These are phyloP conservation scores for Tetracladium maxilliforme DNA, from an alignment of 2,329 filamentous ascomycete species.

Conservation along the genomic window DNA sequence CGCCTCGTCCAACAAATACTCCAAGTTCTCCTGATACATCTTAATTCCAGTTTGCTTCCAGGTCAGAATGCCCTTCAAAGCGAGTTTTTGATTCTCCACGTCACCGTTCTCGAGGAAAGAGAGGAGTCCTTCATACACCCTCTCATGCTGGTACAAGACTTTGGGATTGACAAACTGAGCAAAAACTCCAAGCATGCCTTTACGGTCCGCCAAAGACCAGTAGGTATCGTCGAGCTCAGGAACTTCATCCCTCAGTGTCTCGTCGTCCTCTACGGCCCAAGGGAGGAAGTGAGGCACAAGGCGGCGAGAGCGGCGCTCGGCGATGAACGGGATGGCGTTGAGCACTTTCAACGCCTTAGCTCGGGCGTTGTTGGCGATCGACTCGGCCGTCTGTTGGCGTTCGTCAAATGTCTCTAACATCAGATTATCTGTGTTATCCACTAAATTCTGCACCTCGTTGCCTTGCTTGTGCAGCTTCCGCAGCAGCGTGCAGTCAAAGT, in stretches of 20 bases:
- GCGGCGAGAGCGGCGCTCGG: slow-evolving; percentile 73
- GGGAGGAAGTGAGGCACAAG: slow-evolving; percentile 76
- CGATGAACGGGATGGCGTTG: slow-evolving; percentile 55
- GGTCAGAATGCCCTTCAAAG: slow-evolving; percentile 70
- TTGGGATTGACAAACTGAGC: slow-evolving; percentile 75
- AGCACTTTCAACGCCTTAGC: slow-evolving; percentile 71
- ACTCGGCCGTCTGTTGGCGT: slow-evolving; percentile 38
- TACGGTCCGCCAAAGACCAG: slow-evolving; percentile 71
- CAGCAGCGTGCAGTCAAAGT: slow-evolving; percentile 78
- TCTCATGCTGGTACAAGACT: slow-evolving; percentile 62
- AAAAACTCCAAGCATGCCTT: slow-evolving; percentile 69
- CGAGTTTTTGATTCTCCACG: slow-evolving; percentile 71
- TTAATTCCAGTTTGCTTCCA: slow-evolving; percentile 74
- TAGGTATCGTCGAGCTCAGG: slow-evolving; percentile 21
- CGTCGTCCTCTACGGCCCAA: slow-evolving; percentile 43
- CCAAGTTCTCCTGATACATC: slow-evolving; percentile 71
- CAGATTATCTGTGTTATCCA: slow-evolving; percentile 36
- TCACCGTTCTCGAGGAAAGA: slow-evolving; percentile 76
- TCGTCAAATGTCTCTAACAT: slow-evolving; percentile 51
- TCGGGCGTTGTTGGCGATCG: slow-evolving; percentile 42
- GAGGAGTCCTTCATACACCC: slow-evolving; percentile 65
- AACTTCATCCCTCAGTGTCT: slow-evolving; percentile 10
- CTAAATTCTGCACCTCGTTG: slow-evolving; percentile 32
- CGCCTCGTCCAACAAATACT: slow-evolving; percentile 78
- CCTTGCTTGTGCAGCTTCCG: slow-evolving; percentile 39